Evolutionary conservation across 305 asterid genomes (phyloP).

Genomic region (Nicotiana rustica): DNA sequence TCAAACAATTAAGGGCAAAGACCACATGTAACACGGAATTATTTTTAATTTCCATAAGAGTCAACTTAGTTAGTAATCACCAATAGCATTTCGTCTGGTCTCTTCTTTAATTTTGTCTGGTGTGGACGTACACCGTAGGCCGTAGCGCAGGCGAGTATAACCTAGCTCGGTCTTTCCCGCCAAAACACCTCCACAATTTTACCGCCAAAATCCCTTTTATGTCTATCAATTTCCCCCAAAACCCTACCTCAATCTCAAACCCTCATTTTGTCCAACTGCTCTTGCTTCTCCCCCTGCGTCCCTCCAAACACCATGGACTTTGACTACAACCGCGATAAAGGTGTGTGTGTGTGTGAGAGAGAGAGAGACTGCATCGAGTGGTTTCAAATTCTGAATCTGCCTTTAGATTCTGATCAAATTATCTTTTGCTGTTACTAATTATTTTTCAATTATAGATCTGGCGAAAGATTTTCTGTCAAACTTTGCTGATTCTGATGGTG

Average conservation of each 20-base stretch:
- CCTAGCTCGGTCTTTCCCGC: conserved; percentile 48
- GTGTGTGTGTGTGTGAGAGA: conserved; percentile 31
- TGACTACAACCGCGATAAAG: conserved; percentile 76
- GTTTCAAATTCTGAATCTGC: conserved; percentile 29
- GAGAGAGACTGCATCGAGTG: neutral
- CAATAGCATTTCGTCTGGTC: no score
- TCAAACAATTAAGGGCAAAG: no score
- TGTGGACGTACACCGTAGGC: neutral
- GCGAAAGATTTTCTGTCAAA: conserved; percentile 77
- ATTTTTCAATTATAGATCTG: conserved; percentile 53
- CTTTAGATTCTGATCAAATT: conserved; percentile 2
- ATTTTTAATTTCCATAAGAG: no score
- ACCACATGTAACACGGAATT: no score
- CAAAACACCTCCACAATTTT: conserved; percentile 41
- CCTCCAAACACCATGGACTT: conserved; percentile 52
- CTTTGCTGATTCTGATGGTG: conserved; percentile 75
- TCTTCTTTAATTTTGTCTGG: neutral
- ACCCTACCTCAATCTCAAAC: neutral
- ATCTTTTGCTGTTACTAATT: neutral
- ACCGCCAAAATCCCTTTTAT: conserved; percentile 44
- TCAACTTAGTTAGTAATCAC: neutral
- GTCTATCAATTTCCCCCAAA: conserved; percentile 13
- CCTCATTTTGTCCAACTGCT: conserved; percentile 10
- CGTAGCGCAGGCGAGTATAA: conserved; percentile 13
- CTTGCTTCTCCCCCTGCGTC: conserved; percentile 26